A percentile compares a stretch with the other conserved stretches of the same genome.
Evolutionary conservation across 345 rosid species (phyloP).

Genomic region (Leavenworthia alabamica): DNA sequence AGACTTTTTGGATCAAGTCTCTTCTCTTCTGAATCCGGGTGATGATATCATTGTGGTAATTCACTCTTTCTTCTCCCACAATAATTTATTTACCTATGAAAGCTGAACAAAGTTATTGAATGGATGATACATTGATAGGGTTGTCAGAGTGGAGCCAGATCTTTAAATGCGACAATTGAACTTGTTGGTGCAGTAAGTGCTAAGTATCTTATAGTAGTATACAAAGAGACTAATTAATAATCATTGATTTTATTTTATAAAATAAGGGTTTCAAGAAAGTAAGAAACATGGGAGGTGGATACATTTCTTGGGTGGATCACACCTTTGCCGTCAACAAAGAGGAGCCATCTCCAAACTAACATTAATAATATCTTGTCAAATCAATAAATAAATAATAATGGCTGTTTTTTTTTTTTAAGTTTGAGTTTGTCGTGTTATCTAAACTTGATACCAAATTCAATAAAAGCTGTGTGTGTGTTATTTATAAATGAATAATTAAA

Average conservation of each 20-base stretch:
- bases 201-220: no score
- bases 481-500: no score
- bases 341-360: constrained; percentile 20
- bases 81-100: not conserved
- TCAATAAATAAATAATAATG: no score
- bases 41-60: constrained; percentile 35
- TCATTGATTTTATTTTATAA: not conserved
- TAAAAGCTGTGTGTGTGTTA: not conserved
- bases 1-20: constrained; percentile 27
- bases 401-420: not conserved
- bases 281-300: constrained; percentile 76
- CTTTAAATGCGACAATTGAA: constrained; percentile 56
- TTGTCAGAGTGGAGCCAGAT: constrained; percentile 88
- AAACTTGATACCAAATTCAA: not conserved
- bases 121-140: constrained; percentile 44
- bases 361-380: not conserved
- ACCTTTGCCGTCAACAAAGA: constrained; percentile 40
- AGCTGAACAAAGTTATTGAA: not conserved
- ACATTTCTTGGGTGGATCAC: constrained; percentile 57
- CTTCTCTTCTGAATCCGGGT: constrained; percentile 16
- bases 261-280: constrained; percentile 67
- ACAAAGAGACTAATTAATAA: not conserved
- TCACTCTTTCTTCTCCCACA: not conserved
- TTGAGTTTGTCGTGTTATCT: not conserved
- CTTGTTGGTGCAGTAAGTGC: constrained; percentile 54